Conservation (phyloP, 148 eudicot genomes). For the Dianthus caryophyllus region DNA sequence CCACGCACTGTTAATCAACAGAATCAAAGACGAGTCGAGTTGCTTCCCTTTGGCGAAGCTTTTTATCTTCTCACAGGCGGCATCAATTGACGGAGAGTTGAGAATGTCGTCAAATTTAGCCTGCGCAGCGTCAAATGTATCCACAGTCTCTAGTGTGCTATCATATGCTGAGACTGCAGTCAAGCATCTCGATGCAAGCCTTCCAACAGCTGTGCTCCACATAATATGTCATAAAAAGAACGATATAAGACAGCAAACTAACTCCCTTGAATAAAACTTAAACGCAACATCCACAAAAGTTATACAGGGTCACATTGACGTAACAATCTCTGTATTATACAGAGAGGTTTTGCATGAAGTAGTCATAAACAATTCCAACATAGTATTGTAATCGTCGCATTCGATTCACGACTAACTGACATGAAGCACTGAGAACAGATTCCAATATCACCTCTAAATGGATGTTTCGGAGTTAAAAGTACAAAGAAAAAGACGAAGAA, state of each 20-base stretch:
- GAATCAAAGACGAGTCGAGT: slow-evolving; percentile 87
- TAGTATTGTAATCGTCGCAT: too few species aligned
- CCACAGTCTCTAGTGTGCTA: slow-evolving; percentile 76
- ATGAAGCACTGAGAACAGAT: too few species aligned
- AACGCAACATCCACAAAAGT: not conserved
- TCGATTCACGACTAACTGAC: too few species aligned
- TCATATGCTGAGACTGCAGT: slow-evolving; percentile 93
- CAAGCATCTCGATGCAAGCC: slow-evolving; percentile 92
- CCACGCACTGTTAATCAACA: slow-evolving; percentile 90
- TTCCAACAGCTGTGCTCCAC: slow-evolving; percentile 68
- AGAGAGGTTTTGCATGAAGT: not conserved
- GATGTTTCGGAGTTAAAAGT: not conserved
- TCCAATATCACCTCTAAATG: not conserved
- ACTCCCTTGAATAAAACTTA: not conserved
- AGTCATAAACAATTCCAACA: not conserved
- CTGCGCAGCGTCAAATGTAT: slow-evolving; percentile 76
- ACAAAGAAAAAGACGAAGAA: not conserved
- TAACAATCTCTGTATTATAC: not conserved
- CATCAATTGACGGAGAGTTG: slow-evolving; percentile 79
- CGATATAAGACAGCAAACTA: not conserved
- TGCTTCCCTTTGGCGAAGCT: slow-evolving; percentile 90
- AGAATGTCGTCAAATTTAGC: slow-evolving; percentile 81
- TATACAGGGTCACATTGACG: not conserved
- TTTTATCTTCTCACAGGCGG: slow-evolving; percentile 83
- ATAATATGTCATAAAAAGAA: slow-evolving; percentile 1